These are phyloP conservation scores for Sphaerulina populicola DNA, from an alignment of 2,329 filamentous ascomycete genomes.

Conservation along the genomic window DNA sequence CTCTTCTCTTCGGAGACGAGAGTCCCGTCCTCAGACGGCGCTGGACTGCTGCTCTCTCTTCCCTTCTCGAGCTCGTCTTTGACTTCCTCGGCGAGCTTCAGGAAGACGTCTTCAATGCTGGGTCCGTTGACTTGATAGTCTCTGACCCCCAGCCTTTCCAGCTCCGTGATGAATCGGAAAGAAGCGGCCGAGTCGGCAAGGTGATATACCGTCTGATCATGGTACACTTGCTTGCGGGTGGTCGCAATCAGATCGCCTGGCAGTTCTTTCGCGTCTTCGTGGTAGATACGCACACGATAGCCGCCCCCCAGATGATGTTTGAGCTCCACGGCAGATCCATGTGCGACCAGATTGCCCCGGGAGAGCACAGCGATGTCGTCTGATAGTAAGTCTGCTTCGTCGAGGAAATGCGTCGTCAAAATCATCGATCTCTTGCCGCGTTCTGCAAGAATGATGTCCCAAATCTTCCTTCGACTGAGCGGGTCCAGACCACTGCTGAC, in stretches of 20 bases:
- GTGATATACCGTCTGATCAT: slow-evolving; percentile 66
- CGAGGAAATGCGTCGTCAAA: slow-evolving; percentile 85
- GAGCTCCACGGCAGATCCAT: slow-evolving; percentile 76
- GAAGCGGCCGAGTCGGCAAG: slow-evolving; percentile 62
- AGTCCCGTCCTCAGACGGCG: slow-evolving; percentile 19
- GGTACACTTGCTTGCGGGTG: slow-evolving; percentile 42
- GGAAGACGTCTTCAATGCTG: slow-evolving; percentile 86
- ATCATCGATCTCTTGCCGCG: slow-evolving; percentile 74
- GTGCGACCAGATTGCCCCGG: slow-evolving; percentile 70
- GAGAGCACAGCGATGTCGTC: slow-evolving; percentile 85
- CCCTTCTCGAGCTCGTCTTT: slow-evolving; percentile 43
- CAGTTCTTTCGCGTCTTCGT: slow-evolving; percentile 36
- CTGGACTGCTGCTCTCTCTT: slow-evolving; percentile 14
- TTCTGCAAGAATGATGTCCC: slow-evolving; percentile 85
- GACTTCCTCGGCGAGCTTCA: slow-evolving; percentile 76
- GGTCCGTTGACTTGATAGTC: slow-evolving; percentile 83
- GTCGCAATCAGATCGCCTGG: slow-evolving; percentile 22
- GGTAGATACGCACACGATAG: slow-evolving; percentile 70
- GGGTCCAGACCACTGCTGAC: slow-evolving; percentile 84
- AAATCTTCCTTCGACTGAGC: slow-evolving; percentile 77
- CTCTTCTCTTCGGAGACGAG: slow-evolving; percentile 19
- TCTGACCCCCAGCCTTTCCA: slow-evolving; percentile 59
- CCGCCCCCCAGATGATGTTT: slow-evolving; percentile 76
- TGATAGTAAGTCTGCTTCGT: slow-evolving; percentile 82
- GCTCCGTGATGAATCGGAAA: slow-evolving; percentile 58